Evolutionary conservation across 2,329 filamentous ascomycete genomes (phyloP), one percentile per base, ranked within the genome.

Genomic region (Scedosporium apiospermum): DNA sequence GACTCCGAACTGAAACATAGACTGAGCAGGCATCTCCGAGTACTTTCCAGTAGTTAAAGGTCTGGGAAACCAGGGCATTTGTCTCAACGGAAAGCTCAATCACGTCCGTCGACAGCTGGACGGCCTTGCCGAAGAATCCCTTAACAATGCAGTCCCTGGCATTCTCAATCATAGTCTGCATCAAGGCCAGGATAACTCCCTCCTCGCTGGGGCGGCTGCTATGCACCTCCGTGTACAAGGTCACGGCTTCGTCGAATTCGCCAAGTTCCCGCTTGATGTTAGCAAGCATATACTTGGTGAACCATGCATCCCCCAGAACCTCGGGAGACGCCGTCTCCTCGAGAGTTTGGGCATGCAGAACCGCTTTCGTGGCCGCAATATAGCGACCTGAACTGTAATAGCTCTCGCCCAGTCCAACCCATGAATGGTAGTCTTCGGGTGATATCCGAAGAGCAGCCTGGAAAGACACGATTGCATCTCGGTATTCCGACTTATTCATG

Each of bases 31-130:
- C 90, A 76, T 98, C 95, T 4, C 88, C 95, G 6, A 97, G 80
- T 5, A 89, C 86, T 73, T 96, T 98, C 95, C 96, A 99, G 62
- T 96, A 83, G 71, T 98, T 99, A 77, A 98, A 97, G 0, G 90
- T 88, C 60, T 88, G 81, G 4, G 83, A 77, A 57, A 88, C 83
- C 53, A 80, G 79, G 41, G 81, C 77, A 1, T 82, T 82, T 44
- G 93, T 84, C 4, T 78, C 76, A 4, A 78, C 77, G 0, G 91
- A 90, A 63, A 89, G 86, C 10, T 82, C 72, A 60, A 99, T 83
- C 0, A 88, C 87, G 62, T 88, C 82, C 14, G 76, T 77, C 3
- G 91, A 90, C 64, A 89, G 84, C 65, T 88, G 82, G 3, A 88
- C 79, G 2, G 93, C 88, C 71, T 93, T 90, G 51, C 95, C 92